A percentile compares a stretch with the other conserved stretches of the same genome.
Conservation (phyloP, 768 basidiomycete species). For the Calocera viscosa region DNA sequence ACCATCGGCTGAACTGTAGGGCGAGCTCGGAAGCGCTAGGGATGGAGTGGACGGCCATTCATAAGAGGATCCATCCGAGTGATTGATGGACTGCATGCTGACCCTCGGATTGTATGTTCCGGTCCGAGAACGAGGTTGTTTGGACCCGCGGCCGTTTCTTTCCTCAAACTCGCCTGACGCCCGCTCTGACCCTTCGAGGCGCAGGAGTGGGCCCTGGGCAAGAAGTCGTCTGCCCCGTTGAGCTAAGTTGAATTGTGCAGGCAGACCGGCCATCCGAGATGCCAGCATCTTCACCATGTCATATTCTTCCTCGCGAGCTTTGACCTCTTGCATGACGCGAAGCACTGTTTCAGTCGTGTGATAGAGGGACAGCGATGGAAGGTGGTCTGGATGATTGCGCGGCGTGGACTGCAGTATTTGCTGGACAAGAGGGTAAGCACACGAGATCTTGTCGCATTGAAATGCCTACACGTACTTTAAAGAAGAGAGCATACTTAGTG, state of each 20-base stretch:
- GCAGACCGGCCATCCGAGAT: constrained; percentile 46
- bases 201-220: constrained; percentile 47
- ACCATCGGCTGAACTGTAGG: constrained; percentile 11
- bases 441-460: neutral
- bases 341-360: constrained; percentile 61
- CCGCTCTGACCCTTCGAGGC: constrained; percentile 30
- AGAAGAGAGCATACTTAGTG: constrained; percentile 55
- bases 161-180: neutral
- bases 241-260: constrained; percentile 42
- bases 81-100: constrained; percentile 7
- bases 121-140: constrained; percentile 16
- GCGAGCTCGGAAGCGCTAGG: neutral
- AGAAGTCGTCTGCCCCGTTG: constrained; percentile 63
- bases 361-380: constrained; percentile 49
- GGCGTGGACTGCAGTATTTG: constrained; percentile 58
- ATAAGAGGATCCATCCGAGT: constrained; percentile 4
- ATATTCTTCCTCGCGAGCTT: constrained; percentile 75
- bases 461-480: constrained; percentile 44
- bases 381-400: constrained; percentile 53
- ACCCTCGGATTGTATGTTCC: constrained; percentile 1
- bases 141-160: constrained; percentile 14
- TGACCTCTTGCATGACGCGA: constrained; percentile 71
- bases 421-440: constrained; percentile 31
- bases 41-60: constrained; percentile 14
- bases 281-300: constrained; percentile 53